Percentiles rank a stretch among this genome's conserved stretches.
phyloP scores from a whole-genome alignment of 345 rosid genomes.

The Hibiscus mutabilis region DNA sequence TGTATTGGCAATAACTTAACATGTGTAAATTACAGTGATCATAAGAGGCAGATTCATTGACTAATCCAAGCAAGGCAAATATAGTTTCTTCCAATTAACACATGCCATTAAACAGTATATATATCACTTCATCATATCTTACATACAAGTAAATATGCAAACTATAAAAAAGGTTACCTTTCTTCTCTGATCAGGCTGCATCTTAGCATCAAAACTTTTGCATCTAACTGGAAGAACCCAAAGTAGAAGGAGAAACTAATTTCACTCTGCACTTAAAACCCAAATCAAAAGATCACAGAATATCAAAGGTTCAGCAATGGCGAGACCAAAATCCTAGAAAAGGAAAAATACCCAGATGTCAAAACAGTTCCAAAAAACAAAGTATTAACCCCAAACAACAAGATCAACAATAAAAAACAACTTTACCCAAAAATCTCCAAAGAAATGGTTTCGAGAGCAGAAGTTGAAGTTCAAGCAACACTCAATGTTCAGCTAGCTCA shows the following conservation, averaged over 20 bases:
- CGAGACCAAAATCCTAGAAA: background rate
- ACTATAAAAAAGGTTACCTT: constrained; percentile 39
- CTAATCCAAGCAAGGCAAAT: background rate
- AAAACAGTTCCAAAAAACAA: constrained; percentile 4
- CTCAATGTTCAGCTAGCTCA: background rate
- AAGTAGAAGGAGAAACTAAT: background rate
- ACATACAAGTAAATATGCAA: background rate
- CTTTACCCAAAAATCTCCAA: constrained; percentile 9
- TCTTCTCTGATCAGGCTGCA: constrained; percentile 90
- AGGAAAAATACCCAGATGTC: constrained; percentile 22
- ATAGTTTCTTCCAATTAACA: background rate
- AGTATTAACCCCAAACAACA: background rate
- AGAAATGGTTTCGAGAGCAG: background rate
- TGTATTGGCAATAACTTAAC: background rate
- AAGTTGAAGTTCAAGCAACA: constrained; percentile 2
- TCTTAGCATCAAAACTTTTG: constrained; percentile 50
- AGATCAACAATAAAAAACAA: constrained; percentile 11
- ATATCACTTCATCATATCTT: background rate
- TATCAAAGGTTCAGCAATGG: constrained; percentile 6
- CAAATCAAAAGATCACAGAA: constrained; percentile 22
- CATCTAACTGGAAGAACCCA: constrained; percentile 4
- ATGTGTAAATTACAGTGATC: background rate
- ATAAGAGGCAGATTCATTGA: background rate
- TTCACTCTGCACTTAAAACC: constrained; percentile 12
- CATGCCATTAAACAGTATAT: background rate